Base-by-base conservation (phyloP, 768 basidiomycete species). In the button mushroom (Agaricus bisporus) region DNA sequence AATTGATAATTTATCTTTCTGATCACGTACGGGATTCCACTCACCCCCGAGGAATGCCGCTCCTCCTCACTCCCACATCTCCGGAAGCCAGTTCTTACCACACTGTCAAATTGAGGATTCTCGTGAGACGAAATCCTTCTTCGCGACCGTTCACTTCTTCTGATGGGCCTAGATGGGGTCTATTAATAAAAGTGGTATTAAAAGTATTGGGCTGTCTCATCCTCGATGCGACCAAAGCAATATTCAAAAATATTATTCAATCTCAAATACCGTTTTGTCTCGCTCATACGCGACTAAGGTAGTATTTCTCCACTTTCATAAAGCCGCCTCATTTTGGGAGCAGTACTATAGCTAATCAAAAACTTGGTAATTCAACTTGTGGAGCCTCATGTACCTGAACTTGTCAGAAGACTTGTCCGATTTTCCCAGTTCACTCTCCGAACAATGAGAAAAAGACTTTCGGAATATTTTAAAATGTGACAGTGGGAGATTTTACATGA, bases 11-110 rank as follows among this genome's bases (percentile, higher is more conserved):
- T 32, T 41, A 36, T 14, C 22, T 26, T 28, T 28, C 11, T 9
- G n/a, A 14, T 8, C 26, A 8, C n/a, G 8, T 10, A 28, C n/a
- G 28, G 8, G 15, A 7, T 9, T 8, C 20, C 15, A n/a, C 41
- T 44, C 44, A 47, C 41, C 52, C 41, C 52, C 52, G 52, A 54
- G 53, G 32, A 42, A 46, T 28, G 29, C 46, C 41, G 46, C 41
- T 41, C n/a, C 52, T 14, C 37, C 39, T 5, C 39, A 25, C 26
- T 50, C 39, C 15, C 26, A 32, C 39, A 41, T n/a, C 11, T 37
- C 14, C 26, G n/a, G 17, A 18, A 45, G 18, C 5, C 29, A 25
- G 22, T 17, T 26, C 36, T 25, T 36, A 54, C 25, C 25, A 41
- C 38, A 22, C 45, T 14, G 38, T n/a, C 46, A 25, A 42, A 36